Base-by-base conservation (phyloP, 2,329 filamentous ascomycete genomes). In the Exophiala spinifera region DNA sequence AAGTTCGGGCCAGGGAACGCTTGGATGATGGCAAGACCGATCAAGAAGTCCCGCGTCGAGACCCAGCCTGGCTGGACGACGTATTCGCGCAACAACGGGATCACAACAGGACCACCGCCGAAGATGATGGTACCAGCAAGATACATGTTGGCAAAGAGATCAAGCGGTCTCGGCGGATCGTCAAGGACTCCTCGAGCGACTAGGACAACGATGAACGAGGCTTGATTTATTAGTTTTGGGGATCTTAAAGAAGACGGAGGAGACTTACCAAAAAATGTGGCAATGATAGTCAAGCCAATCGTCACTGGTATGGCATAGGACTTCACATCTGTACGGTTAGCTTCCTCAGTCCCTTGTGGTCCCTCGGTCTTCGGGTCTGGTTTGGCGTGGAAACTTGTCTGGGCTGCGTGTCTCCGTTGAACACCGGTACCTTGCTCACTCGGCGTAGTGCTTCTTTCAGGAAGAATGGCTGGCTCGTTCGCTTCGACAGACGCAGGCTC, bases 61-160 rank as follows among this genome's bases (percentile, higher is more conserved):
- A 90, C 86, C 86, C 86, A 90, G 5, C 83, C 83, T 20, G 85
- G 83, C 0, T 78, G 76, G 0, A 89, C 87, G 33, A 89, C 74
- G 61, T 74, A 74, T 33, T 83, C 78, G 15, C 82, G 74, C 1
- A 86, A 72, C 0, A 87, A 74, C 0, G 84, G 83, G 42, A 86
- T 85, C 0, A 86, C 83, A 0, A 86, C 83, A 0, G 83, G 83
- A 0, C 83, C 83, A 2, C 83, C 83, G 3, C 83, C 83, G 46
- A 85, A 82, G 59, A 84, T 85, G 53, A 85, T 79, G 1, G 86
- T 89, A 0, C 86, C 87, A 0, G 86, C 87, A 0, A 89, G 81
- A 63, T 86, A 89, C 70, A 90, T 80, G 67, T 88, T 89, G 4
- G 84, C 76, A 62, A 90, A 89, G 20, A 90, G 76, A 45, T 79